Evolutionary conservation across 208 protist genomes (phyloP).

Genomic region (Blechomonas ayalai): DNA sequence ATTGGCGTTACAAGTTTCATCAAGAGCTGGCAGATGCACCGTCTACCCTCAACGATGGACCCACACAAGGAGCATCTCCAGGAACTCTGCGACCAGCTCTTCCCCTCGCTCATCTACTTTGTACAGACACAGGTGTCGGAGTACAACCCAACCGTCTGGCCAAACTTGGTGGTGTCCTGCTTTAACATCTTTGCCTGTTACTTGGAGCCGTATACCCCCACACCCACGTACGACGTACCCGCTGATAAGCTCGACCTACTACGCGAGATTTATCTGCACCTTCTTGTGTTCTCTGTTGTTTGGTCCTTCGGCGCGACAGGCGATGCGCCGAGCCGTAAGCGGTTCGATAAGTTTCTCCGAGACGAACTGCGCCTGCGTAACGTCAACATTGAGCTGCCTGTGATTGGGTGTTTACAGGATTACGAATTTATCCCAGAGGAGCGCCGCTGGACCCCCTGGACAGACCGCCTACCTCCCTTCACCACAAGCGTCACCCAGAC

Average conservation of each 20-base stretch:
- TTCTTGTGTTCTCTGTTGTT: slow-evolving; percentile 95
- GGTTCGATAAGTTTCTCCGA: slow-evolving; percentile 94
- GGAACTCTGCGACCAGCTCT: slow-evolving; percentile 85
- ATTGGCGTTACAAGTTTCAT: slow-evolving; percentile 80
- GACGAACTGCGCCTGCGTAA: slow-evolving; percentile 57
- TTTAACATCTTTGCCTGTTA: slow-evolving; percentile 93
- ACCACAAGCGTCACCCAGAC: slow-evolving; percentile 73
- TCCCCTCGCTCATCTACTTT: slow-evolving; percentile 90
- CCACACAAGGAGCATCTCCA: slow-evolving; percentile 79
- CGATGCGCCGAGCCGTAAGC: slow-evolving; percentile 78
- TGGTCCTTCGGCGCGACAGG: slow-evolving; percentile 97
- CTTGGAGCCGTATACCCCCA: slow-evolving; percentile 81
- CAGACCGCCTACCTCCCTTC: slow-evolving; percentile 80
- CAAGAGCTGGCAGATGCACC: slow-evolving; percentile 77
- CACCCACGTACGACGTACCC: slow-evolving; percentile 67
- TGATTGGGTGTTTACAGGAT: slow-evolving; percentile 93
- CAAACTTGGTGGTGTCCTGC: slow-evolving; percentile 90
- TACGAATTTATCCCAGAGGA: slow-evolving; percentile 90
- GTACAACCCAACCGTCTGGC: slow-evolving; percentile 93
- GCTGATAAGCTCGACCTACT: slow-evolving; percentile 78
- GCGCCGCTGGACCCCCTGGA: slow-evolving; percentile 91
- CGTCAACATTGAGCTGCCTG: slow-evolving; percentile 78
- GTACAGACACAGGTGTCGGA: slow-evolving; percentile 87
- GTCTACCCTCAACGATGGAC: slow-evolving; percentile 72
- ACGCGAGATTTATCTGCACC: slow-evolving; percentile 66